Evolutionary conservation across 78 protist genomes (phyloP).

Genomic region (Pigoraptor vietnamica): DNA sequence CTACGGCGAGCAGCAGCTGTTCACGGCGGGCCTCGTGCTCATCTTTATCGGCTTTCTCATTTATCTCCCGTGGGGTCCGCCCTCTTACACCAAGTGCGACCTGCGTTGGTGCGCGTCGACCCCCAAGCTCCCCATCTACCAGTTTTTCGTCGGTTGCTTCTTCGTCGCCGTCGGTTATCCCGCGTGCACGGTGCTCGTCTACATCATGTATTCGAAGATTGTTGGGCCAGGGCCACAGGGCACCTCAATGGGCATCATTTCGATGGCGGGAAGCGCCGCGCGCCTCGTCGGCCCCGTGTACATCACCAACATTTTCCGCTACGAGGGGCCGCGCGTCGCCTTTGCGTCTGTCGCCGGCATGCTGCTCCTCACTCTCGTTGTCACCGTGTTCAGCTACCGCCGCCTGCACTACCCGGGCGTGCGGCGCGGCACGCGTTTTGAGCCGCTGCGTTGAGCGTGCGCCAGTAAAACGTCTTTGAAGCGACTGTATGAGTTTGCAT

Average conservation of each 20-base stretch:
- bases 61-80: neutral
- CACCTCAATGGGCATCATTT: conserved; percentile 35
- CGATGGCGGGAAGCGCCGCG: conserved; percentile 36
- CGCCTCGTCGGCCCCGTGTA: conserved; percentile 35
- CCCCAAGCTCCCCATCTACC: neutral
- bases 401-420: neutral
- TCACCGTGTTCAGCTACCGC: neutral
- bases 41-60: neutral
- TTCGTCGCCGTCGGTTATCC: conserved; percentile 42
- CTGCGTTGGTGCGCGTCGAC: neutral
- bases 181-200: conserved; percentile 16
- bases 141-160: neutral
- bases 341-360: neutral
- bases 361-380: neutral
- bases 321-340: neutral
- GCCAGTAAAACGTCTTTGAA: too few relatives aligned
- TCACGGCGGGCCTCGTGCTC: neutral
- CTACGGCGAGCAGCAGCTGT: neutral
- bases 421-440: neutral
- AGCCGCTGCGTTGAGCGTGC: too few relatives aligned
- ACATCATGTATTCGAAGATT: conserved; percentile 27
- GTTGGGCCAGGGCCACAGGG: conserved; percentile 35
- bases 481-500: too few relatives aligned
- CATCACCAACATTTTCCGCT: neutral
- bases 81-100: neutral